Evolutionary conservation across 371 early-diverging fungal genomes (phyloP).

Genomic region (Actinomortierella wolfii): DNA sequence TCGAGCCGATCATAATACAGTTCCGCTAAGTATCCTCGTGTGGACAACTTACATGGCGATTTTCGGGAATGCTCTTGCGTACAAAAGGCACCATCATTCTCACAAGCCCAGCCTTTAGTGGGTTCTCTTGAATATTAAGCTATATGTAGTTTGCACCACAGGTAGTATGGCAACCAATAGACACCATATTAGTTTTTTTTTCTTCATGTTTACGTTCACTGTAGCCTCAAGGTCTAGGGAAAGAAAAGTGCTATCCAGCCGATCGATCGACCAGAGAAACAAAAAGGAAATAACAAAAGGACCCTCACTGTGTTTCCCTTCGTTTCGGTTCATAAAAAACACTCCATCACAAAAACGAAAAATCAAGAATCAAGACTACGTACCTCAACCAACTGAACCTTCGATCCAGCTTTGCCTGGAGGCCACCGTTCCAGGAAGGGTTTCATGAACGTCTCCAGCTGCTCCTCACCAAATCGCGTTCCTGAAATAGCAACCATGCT

Average conservation of each 20-base stretch:
- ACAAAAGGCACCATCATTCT: conserved; percentile 66
- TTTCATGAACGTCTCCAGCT: conserved; percentile 31
- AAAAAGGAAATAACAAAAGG: not conserved
- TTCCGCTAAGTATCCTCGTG: no score
- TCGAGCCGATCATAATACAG: no score
- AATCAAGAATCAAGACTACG: no score
- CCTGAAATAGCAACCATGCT: conserved; percentile 73
- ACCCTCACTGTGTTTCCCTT: no score
- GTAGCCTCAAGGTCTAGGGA: no score
- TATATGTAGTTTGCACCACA: no score
- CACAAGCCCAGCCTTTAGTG: conserved; percentile 65
- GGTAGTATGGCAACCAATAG: no score
- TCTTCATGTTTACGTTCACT: no score
- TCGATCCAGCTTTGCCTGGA: not conserved
- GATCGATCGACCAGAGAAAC: not conserved
- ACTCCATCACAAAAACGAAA: no score
- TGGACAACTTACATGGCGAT: conserved; percentile 53
- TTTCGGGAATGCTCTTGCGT: conserved; percentile 58
- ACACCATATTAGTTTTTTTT: no score
- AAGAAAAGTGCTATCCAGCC: no score
- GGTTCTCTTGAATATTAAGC: conserved; percentile 72
- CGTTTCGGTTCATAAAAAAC: no score
- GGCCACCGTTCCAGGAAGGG: conserved; percentile 40
- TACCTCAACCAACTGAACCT: conserved; percentile 30
- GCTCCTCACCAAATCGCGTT: conserved; percentile 74